Evolutionary conservation across 2,329 filamentous ascomycete species (phyloP), one percentile per base, ranked within the genome.

Genomic region (Alternaria angustiovoidea): DNA sequence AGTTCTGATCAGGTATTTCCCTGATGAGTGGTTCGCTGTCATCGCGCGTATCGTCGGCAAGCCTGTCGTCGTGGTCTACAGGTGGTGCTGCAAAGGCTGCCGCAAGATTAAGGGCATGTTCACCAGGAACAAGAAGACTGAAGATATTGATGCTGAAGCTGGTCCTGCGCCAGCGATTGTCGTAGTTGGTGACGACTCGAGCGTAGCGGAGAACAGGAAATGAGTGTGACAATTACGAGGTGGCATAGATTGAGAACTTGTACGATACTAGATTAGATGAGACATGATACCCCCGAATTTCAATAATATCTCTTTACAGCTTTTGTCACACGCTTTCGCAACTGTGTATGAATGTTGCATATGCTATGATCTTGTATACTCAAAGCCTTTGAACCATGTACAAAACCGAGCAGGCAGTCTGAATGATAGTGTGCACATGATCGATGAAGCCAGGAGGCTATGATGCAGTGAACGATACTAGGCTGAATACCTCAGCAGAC

Each of bases 1-100:
- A 24, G 71, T 85, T 22, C 69, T 81, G 16, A 80, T 87, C 54
- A 78, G 85, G 14, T 78, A 82, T 5, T 82, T 87, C 59, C 85
- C 85, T 2, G 85, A 87, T 62, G 58, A 56, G 16, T 75, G 70
- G 70, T 72, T 75, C 39, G 71, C 66, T 7, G 62, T 34, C 8
- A 70, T 74, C 30, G 64, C 66, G 3, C 46, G 32, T 1, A 55
- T 74, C 4, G 61, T 65, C n/a, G 65, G 71, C 2, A 69, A 47
- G 48, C 73, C 73, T 1, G 61, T 72, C 9, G 61, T 75, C 8
- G 18, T 72, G 18, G 57, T 61, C 0, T 75, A 73, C 42, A 61
- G 62, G 8, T 66, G 56, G 63, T 59, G 58, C 24, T 58, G 59
- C 18, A 52, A 30, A 12, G 61, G 53, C 7, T 60, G 42, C 22